These are phyloP conservation scores for Flagelloscypha sp. DNA, from an alignment of 768 basidiomycete species.

Conservation along the genomic window DNA sequence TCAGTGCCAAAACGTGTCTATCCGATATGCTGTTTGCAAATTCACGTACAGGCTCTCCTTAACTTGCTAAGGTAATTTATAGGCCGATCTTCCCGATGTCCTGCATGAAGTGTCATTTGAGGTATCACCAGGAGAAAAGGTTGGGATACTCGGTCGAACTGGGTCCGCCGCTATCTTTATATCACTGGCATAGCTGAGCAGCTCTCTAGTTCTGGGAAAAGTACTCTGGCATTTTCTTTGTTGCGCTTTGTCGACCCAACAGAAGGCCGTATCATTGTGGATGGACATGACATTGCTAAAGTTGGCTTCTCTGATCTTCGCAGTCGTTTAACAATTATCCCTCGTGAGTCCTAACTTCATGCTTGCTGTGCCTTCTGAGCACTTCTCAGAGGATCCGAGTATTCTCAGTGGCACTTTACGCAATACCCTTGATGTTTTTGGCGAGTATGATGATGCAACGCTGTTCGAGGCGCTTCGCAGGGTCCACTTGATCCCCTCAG, in stretches of 20 bases:
- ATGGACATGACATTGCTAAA: slow-evolving; percentile 51
- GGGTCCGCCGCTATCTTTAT: too few species aligned
- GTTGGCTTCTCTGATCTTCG: slow-evolving; percentile 60
- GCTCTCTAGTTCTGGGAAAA: too few species aligned
- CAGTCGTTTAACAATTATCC: slow-evolving; percentile 54
- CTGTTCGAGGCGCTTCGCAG: slow-evolving; percentile 54
- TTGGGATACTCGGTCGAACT: slow-evolving; percentile 40
- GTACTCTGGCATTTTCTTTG: slow-evolving; percentile 54
- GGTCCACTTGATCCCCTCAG: slow-evolving; percentile 41
- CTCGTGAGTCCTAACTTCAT: slow-evolving; percentile 31
- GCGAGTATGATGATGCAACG: slow-evolving; percentile 59
- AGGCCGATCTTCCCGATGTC: slow-evolving; percentile 59
- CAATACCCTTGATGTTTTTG: slow-evolving; percentile 60
- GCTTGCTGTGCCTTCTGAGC: too few species aligned
- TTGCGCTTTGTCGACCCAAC: slow-evolving; percentile 69
- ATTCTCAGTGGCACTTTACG: slow-evolving; percentile 61
- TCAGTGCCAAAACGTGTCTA: slow-evolving; percentile 39
- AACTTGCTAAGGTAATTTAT: too few species aligned
- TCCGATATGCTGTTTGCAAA: slow-evolving; percentile 41
- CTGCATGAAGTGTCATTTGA: slow-evolving; percentile 51
- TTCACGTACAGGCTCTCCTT: too few species aligned
- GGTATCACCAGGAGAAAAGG: slow-evolving; percentile 46
- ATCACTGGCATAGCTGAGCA: too few species aligned
- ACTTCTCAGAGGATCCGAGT: slow-evolving; percentile 49
- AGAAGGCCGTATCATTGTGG: slow-evolving; percentile 47